These are phyloP conservation scores for Aristolochia contorta DNA, from an alignment of 164 flowering plant genomes.

Conservation along the genomic window DNA sequence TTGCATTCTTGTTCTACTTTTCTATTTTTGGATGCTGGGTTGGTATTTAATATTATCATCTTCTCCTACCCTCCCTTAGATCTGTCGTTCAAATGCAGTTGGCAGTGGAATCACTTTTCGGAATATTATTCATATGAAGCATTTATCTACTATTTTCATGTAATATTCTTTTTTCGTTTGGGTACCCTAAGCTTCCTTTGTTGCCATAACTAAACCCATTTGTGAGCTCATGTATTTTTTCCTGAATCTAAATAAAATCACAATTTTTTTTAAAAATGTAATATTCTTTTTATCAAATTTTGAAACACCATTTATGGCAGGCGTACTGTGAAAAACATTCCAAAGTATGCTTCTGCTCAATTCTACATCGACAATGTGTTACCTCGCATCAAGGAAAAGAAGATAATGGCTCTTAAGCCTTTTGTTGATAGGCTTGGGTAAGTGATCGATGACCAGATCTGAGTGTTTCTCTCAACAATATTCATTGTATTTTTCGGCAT, in stretches of 20 bases:
- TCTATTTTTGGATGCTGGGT: no score
- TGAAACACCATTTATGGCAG: slow-evolving; percentile 22
- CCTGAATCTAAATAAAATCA: no score
- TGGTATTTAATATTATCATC: no score
- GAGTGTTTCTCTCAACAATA: not conserved
- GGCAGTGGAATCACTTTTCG: no score
- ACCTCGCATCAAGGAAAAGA: slow-evolving; percentile 96
- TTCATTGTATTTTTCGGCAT: not conserved
- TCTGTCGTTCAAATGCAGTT: no score
- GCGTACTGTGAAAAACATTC: slow-evolving; percentile 94
- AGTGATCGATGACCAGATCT: slow-evolving; percentile 12
- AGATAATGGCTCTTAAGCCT: slow-evolving; percentile 96
- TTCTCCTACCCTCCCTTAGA: no score
- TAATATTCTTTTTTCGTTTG: no score
- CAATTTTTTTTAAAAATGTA: no score
- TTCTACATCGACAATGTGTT: slow-evolving; percentile 96
- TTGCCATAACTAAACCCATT: no score
- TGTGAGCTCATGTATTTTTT: no score
- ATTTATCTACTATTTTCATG: not conserved
- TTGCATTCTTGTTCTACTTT: no score
- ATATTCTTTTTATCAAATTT: not conserved
- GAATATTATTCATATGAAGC: not conserved
- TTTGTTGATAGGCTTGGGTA: slow-evolving; percentile 99
- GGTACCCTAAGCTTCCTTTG: no score
- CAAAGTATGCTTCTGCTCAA: slow-evolving; percentile 95